These are phyloP conservation scores for Raddia guianensis DNA, from an alignment of 176 grass and related monocot genomes.

Conservation along the genomic window DNA sequence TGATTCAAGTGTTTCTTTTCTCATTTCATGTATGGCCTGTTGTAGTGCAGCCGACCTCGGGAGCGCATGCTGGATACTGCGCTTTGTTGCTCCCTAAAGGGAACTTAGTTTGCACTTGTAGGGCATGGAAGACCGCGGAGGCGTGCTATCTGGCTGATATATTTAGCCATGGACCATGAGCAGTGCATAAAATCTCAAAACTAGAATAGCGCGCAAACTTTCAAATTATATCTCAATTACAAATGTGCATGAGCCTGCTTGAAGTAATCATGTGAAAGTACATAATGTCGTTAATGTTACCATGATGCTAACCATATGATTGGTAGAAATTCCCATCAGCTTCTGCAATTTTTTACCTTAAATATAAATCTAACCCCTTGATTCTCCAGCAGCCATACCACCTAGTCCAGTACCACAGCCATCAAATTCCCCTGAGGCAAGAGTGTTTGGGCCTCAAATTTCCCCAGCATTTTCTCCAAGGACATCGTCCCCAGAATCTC, in stretches of 20 bases:
- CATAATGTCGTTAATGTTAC: slow-evolving; percentile 4
- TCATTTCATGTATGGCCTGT: background rate
- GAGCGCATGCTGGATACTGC: background rate
- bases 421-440: slow-evolving; percentile 45
- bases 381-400: slow-evolving; percentile 38
- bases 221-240: background rate
- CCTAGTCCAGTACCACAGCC: slow-evolving; percentile 48
- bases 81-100: background rate
- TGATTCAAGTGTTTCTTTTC: background rate
- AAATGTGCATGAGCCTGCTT: background rate
- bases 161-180: background rate
- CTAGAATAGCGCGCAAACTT: background rate
- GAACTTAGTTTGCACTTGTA: background rate
- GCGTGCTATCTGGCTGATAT: background rate
- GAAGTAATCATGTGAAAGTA: slow-evolving; percentile 13
- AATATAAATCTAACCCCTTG: slow-evolving; percentile 2
- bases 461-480: slow-evolving; percentile 58
- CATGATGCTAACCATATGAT: slow-evolving; percentile 8
- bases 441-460: slow-evolving; percentile 36
- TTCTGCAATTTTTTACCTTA: slow-evolving; percentile 15
- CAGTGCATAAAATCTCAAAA: slow-evolving; percentile 11
- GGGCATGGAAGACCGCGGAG: background rate
- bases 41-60: background rate
- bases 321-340: background rate
- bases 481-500: slow-evolving; percentile 44